A percentile compares a stretch with the other conserved stretches of the same genome.
Evolutionary conservation across 2,329 filamentous ascomycete genomes (phyloP).

Genomic region (Ascosphaera aggregata): DNA sequence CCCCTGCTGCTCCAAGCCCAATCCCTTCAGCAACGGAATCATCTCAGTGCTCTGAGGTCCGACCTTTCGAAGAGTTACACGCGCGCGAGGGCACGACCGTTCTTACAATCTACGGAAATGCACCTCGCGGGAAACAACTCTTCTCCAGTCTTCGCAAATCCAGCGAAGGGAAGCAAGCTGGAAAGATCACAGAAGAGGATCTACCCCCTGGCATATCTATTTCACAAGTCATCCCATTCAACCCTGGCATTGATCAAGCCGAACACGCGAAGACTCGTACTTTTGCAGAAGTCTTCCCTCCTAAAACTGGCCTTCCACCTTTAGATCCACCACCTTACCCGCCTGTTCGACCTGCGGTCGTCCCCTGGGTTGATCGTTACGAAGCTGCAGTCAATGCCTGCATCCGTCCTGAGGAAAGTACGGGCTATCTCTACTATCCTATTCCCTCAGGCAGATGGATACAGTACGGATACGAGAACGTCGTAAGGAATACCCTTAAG

Average conservation of each 20-base stretch:
- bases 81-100: constrained; percentile 32
- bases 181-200: constrained; percentile 30
- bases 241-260: constrained; percentile 15
- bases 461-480: constrained; percentile 14
- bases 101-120: constrained; percentile 54
- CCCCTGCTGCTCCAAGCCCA: neutral
- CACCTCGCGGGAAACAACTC: constrained; percentile 49
- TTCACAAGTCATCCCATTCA: constrained; percentile 38
- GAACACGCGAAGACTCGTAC: constrained; percentile 12
- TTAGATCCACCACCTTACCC: constrained; percentile 15
- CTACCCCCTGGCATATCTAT: constrained; percentile 54
- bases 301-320: constrained; percentile 15
- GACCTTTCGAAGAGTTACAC: constrained; percentile 13
- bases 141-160: constrained; percentile 56
- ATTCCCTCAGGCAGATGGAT: constrained; percentile 21
- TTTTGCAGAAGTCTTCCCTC: constrained; percentile 22
- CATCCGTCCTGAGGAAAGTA: constrained; percentile 14
- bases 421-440: constrained; percentile 17
- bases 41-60: too few relatives aligned
- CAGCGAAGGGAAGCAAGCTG: constrained; percentile 11
- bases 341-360: constrained; percentile 7
- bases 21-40: too few relatives aligned
- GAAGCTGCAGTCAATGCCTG: constrained; percentile 15
- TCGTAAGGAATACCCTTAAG: neutral
- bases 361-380: constrained; percentile 19